These are phyloP conservation scores for Exserohilum rostratum DNA, from an alignment of 2,329 filamentous ascomycete genomes.

Conservation along the genomic window DNA sequence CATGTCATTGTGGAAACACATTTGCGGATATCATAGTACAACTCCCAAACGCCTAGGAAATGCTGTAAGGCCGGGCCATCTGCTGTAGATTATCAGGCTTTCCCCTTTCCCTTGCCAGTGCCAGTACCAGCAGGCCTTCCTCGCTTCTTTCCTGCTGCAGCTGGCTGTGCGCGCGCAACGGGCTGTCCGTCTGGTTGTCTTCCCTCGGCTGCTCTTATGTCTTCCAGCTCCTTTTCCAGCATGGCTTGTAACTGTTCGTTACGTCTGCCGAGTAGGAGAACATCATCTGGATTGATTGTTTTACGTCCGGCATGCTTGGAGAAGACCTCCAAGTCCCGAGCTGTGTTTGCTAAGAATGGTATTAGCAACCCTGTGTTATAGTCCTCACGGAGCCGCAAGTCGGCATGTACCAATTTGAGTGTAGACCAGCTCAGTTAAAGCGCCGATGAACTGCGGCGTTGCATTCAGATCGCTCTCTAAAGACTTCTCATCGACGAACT, in stretches of 20 bases:
- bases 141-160: constrained; percentile 22
- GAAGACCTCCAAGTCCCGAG: constrained; percentile 66
- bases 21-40: constrained; percentile 16
- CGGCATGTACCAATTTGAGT: constrained; percentile 74
- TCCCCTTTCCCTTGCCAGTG: constrained; percentile 32
- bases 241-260: constrained; percentile 85
- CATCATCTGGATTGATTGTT: constrained; percentile 83
- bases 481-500: constrained; percentile 84
- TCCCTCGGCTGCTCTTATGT: constrained; percentile 40
- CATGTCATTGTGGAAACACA: background rate
- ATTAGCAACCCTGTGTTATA: background rate
- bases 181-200: constrained; percentile 19
- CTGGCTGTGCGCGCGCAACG: constrained; percentile 9
- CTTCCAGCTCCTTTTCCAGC: constrained; percentile 71
- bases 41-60: constrained; percentile 4
- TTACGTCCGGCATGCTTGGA: constrained; percentile 77
- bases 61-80: background rate
- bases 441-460: constrained; percentile 86
- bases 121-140: constrained; percentile 30
- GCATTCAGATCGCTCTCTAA: constrained; percentile 77
- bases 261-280: constrained; percentile 81
- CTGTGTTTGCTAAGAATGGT: constrained; percentile 36
- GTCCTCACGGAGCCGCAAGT: background rate
- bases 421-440: constrained; percentile 80
- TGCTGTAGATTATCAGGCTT: constrained; percentile 4